Evolutionary conservation across 163 green algal genomes (phyloP).

Genomic region (Coccomyxa subellipsoidea): DNA sequence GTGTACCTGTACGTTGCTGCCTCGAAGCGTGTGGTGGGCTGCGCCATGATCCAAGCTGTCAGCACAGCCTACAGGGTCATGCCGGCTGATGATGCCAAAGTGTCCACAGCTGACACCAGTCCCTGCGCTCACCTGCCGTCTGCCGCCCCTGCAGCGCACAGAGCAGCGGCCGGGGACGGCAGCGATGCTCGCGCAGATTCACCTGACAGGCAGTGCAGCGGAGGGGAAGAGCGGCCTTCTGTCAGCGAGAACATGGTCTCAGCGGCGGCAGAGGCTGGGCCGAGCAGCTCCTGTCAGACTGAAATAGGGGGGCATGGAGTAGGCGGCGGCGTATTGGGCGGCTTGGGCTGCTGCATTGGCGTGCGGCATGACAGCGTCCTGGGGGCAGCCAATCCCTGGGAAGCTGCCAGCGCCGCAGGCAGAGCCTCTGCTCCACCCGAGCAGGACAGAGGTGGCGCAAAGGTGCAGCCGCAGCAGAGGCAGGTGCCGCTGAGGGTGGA

Average conservation of each 20-base stretch:
- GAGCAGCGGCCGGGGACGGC: background rate
- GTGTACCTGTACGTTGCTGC: slow-evolving; percentile 39
- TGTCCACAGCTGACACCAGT: background rate
- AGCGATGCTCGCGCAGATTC: background rate
- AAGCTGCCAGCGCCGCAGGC: background rate
- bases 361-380: background rate
- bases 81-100: background rate
- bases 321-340: background rate
- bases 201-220: background rate
- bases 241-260: background rate
- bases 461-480: slow-evolving; percentile 12
- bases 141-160: background rate
- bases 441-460: background rate
- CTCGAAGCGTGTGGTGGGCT: slow-evolving; percentile 22
- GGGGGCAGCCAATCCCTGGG: background rate
- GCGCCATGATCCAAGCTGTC: slow-evolving; percentile 39
- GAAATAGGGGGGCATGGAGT: background rate
- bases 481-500: slow-evolving; percentile 30
- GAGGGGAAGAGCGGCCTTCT: background rate
- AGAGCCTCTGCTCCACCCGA: background rate
- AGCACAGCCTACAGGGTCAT: background rate
- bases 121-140: background rate
- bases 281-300: background rate
- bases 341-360: background rate
- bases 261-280: background rate